Evolutionary conservation across 2,329 filamentous ascomycete genomes (phyloP), one percentile per base, ranked within the genome.

Genomic region (Trichoderma sp.): DNA sequence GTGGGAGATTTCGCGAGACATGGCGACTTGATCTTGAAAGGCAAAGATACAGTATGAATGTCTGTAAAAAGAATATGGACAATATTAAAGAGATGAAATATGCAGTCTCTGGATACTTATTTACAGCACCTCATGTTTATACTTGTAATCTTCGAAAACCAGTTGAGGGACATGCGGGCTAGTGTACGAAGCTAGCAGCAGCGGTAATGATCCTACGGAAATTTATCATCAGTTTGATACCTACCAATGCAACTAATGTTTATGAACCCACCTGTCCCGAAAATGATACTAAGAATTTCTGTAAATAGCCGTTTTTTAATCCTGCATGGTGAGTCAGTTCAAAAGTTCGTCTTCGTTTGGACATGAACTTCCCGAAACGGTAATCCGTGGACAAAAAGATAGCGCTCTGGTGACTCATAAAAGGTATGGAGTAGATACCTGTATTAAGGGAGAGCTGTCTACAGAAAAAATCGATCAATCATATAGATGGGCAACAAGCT

Each of bases 1-100:
- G 73, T 81, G 80, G 64, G 71, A 75, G 38, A 74, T 77, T 74
- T 77, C 59, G 24, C 24, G 29, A 33, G 74, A 29, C 74, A 75
- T 75, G 38, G 16, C 60, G 16, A 27, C 12, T 45, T 60, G 67
- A 7, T 21, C 16, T 3, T 11, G 33, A 21, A 11, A 33, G 2
- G 5, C 11, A 9, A 45, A n/a, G 14, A 16, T 64, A 9, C 27
- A 21, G 9, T 24, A 21, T 56, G 50, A 56, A 7, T 24, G 21
- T 24, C 11, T 24, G 50, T 24, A 21, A 53, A 12, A 14, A 56
- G 2, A 6, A 2, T 2, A 1, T 4, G 21, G 3, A 14, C 24
- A 14, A 7, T 0, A 56, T 24, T 24, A 5, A 14, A 24, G 11
- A 3, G 50, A 11, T 24, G 1, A 56, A 56, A 14, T 56, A 24